Evolutionary conservation across 148 eudicot genomes (phyloP).

Genomic region (Amaranthus hypochondriacus): DNA sequence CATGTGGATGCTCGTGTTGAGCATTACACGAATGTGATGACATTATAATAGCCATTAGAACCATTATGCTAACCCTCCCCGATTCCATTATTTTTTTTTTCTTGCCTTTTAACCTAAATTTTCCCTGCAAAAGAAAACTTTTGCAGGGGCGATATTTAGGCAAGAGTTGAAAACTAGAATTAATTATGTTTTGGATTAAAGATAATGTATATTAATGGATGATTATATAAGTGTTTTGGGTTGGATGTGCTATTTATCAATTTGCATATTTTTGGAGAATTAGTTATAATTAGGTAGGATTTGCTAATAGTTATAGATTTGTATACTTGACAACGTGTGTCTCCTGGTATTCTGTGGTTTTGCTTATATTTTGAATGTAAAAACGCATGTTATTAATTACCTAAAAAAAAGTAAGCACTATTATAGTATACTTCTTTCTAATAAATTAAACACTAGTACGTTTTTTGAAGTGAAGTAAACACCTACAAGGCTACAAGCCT

Average conservation of each 20-base stretch:
- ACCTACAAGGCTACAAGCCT: too few species aligned
- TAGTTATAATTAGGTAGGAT: background rate
- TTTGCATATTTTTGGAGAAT: background rate
- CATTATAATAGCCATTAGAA: background rate
- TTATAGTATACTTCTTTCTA: too few species aligned
- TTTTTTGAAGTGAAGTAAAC: too few species aligned
- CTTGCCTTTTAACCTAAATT: background rate
- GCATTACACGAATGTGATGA: background rate
- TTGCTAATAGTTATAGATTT: background rate
- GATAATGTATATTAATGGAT: background rate
- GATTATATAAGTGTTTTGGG: background rate
- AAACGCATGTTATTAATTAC: too few species aligned
- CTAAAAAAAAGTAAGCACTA: too few species aligned
- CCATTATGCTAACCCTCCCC: background rate
- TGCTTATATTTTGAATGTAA: background rate
- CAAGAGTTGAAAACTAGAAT: background rate
- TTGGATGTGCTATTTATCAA: background rate
- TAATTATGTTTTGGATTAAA: too few species aligned
- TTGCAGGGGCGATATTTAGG: slow-evolving; percentile 7
- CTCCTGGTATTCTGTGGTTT: background rate
- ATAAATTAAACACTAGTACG: too few species aligned
- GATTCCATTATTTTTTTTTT: background rate
- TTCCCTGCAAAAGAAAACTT: background rate
- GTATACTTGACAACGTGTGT: background rate
- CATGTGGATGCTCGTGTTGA: background rate